Percentiles rank a stretch among this genome's conserved stretches.
phyloP scores from a whole-genome alignment of 495 filamentous ascomycete genomes.

The Chaetomium cochliodes region DNA sequence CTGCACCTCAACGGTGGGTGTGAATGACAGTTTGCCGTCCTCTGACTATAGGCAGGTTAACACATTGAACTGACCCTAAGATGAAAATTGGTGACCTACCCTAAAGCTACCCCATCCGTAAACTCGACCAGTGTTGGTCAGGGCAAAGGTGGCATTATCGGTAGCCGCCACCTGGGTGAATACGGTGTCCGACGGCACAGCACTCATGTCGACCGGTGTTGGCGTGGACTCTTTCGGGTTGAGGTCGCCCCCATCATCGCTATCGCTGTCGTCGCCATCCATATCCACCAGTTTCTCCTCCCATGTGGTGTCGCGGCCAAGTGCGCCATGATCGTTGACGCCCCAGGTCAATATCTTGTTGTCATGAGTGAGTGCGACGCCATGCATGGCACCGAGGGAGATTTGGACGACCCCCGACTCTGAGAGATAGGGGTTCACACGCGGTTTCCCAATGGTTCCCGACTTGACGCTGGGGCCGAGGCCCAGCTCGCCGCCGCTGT shows the following conservation, averaged over 20 bases:
- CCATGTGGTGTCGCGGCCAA: constrained; percentile 61
- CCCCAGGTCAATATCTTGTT: constrained; percentile 70
- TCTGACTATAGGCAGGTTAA: constrained; percentile 15
- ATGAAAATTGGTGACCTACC: constrained; percentile 25
- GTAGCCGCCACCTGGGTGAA: constrained; percentile 61
- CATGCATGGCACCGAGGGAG: constrained; percentile 67
- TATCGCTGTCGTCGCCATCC: constrained; percentile 46
- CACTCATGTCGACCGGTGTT: constrained; percentile 44
- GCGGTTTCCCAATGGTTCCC: constrained; percentile 6
- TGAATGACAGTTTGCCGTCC: constrained; percentile 16
- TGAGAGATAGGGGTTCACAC: constrained; percentile 9
- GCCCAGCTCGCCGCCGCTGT: constrained; percentile 21
- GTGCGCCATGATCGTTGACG: constrained; percentile 66
- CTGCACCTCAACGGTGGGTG: constrained; percentile 14
- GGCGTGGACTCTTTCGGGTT: constrained; percentile 63
- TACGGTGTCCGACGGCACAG: constrained; percentile 52
- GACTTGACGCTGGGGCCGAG: constrained; percentile 16
- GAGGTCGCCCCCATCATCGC: constrained; percentile 48
- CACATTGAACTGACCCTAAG: background rate
- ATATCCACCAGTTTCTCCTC: constrained; percentile 53
- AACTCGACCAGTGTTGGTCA: constrained; percentile 63
- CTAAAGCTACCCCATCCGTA: constrained; percentile 74
- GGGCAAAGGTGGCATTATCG: constrained; percentile 61
- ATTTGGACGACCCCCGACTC: constrained; percentile 56
- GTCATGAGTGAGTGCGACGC: constrained; percentile 60